Conservation (phyloP, 192 early-diverging fungal species). For the Mortierella hygrophila region DNA sequence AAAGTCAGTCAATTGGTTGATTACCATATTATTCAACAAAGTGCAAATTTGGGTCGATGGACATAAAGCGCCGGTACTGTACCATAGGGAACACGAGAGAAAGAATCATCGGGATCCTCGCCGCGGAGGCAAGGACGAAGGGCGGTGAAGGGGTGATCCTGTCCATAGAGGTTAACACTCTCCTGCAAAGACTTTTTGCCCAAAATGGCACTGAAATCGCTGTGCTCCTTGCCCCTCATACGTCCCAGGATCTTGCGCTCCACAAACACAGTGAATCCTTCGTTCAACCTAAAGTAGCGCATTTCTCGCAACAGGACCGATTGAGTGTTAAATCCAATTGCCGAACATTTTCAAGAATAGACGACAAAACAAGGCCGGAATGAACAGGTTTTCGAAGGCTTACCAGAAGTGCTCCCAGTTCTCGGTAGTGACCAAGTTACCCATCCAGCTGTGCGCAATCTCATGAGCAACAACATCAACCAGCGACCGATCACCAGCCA, state of each 20-base stretch:
- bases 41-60: no score
- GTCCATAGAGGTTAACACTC: slow-evolving; percentile 76
- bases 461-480: slow-evolving; percentile 98
- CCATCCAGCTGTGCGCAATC: slow-evolving; percentile 92
- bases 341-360: slow-evolving; percentile 11
- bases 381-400: not conserved
- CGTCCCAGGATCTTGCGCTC: slow-evolving; percentile 92
- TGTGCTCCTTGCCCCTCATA: slow-evolving; percentile 80
- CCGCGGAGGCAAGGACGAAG: slow-evolving; percentile 79
- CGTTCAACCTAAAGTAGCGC: slow-evolving; percentile 85
- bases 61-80: not conserved
- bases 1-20: slow-evolving; percentile 15
- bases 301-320: not conserved
- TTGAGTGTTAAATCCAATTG: slow-evolving; percentile 59
- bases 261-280: slow-evolving; percentile 95
- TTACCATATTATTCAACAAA: no score
- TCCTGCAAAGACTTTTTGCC: slow-evolving; percentile 83
- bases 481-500: slow-evolving; percentile 93
- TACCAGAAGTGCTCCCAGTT: slow-evolving; percentile 76
- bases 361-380: not conserved
- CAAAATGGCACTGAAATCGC: slow-evolving; percentile 90
- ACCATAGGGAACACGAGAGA: slow-evolving; percentile 88
- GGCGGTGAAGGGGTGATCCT: slow-evolving; percentile 73
- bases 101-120: slow-evolving; percentile 88
- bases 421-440: slow-evolving; percentile 85